Conservation (phyloP, 2,329 filamentous ascomycete genomes). For the Monosporascus sp. region DNA sequence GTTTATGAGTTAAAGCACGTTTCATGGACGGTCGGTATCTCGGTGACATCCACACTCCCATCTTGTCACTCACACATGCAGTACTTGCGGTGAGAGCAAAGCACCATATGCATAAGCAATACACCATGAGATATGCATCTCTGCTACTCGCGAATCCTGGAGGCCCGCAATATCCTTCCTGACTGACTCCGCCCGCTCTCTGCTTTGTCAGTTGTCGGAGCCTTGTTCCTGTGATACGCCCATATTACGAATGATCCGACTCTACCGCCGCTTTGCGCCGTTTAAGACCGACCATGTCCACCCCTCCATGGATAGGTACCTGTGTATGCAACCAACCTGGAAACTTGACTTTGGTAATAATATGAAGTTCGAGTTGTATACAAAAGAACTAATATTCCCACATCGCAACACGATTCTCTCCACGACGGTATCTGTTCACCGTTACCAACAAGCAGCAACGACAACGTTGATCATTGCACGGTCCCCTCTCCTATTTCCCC, state of each 20-base stretch:
- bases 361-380: not conserved
- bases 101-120: not conserved
- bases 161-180: conserved; percentile 3
- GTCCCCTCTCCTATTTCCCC: too few relatives aligned
- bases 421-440: not conserved
- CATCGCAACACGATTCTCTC: not conserved
- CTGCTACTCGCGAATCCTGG: too few relatives aligned
- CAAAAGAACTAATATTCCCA: not conserved
- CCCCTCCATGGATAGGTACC: not conserved
- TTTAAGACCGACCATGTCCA: not conserved
- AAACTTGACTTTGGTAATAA: not conserved
- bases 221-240: conserved; percentile 13
- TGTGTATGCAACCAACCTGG: not conserved
- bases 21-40: conserved; percentile 8
- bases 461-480: not conserved
- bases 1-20: conserved; percentile 23
- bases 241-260: conserved; percentile 22
- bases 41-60: conserved; percentile 1
- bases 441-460: not conserved
- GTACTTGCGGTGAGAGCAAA: conserved; percentile 11
- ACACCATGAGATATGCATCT: not conserved
- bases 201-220: not conserved
- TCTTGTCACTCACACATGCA: too few relatives aligned
- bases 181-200: conserved; percentile 2
- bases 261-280: not conserved